phyloP scores from a whole-genome alignment of 2,329 filamentous ascomycete genomes.

The Penicillium capsulatum region DNA sequence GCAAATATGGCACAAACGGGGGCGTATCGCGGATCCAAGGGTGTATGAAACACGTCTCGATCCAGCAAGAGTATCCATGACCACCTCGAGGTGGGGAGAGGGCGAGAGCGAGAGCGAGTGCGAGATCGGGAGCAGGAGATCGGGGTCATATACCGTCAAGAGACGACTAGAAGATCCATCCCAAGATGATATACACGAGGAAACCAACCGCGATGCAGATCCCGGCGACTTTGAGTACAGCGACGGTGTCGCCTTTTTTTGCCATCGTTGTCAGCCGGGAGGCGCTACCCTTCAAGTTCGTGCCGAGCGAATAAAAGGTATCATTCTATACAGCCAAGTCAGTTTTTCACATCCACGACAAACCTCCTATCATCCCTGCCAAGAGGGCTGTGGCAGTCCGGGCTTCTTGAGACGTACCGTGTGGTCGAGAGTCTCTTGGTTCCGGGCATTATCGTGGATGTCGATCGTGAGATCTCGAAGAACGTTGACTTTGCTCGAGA shows the following conservation, averaged over 20 bases:
- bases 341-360: too few species aligned
- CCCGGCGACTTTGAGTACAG: conserved; percentile 81
- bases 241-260: conserved; percentile 80
- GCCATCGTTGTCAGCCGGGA: conserved; percentile 84
- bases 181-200: conserved; percentile 68
- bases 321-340: conserved; percentile 58
- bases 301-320: conserved; percentile 83
- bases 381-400: too few species aligned
- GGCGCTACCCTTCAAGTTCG: conserved; percentile 78
- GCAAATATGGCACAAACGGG: too few species aligned
- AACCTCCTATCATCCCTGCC: too few species aligned
- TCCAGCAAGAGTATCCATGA: conserved; percentile 18
- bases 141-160: background rate
- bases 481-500: conserved; percentile 84
- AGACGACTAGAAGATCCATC: conserved; percentile 53
- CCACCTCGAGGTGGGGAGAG: background rate
- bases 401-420: conserved; percentile 56
- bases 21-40: too few species aligned
- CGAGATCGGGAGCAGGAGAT: too few species aligned
- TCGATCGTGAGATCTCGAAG: conserved; percentile 92
- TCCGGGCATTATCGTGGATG: conserved; percentile 93
- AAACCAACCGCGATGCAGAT: conserved; percentile 72
- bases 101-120: background rate
- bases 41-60: conserved; percentile 14
- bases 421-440: conserved; percentile 82